These are phyloP conservation scores for Penicillium polonicum DNA, from an alignment of 2,329 filamentous ascomycete genomes.

Conservation along the genomic window DNA sequence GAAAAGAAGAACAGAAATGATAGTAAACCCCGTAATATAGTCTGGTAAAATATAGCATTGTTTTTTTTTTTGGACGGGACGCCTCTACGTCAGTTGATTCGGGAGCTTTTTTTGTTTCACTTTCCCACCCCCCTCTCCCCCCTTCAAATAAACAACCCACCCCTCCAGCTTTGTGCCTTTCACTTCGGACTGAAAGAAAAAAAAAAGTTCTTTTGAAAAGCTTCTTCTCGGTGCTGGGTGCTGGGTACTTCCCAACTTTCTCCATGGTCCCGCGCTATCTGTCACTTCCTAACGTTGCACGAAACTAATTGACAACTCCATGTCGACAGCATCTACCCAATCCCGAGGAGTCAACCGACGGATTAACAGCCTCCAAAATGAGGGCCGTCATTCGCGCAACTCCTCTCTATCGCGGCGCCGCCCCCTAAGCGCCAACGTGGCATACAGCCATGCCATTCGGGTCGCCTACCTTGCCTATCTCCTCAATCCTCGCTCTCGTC, in stretches of 20 bases:
- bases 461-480: constrained; percentile 91
- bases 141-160: constrained; percentile 17
- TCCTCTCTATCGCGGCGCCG: constrained; percentile 45
- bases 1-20: background rate
- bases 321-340: constrained; percentile 50
- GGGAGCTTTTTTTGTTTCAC: constrained; percentile 25
- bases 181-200: background rate
- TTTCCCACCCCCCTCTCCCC: constrained; percentile 10
- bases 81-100: constrained; percentile 27
- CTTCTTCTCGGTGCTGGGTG: constrained; percentile 21
- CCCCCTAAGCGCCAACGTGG: constrained; percentile 64
- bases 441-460: constrained; percentile 86
- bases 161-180: constrained; percentile 12
- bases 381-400: constrained; percentile 43
- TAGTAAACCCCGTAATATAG: background rate
- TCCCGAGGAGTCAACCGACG: constrained; percentile 48
- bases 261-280: constrained; percentile 36
- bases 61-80: constrained; percentile 17
- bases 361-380: constrained; percentile 49
- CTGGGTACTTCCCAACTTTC: constrained; percentile 25
- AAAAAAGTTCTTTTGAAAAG: background rate
- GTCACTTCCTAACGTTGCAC: constrained; percentile 24
- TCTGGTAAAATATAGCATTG: constrained; percentile 7
- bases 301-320: constrained; percentile 32
- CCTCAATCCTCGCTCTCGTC: constrained; percentile 83